phyloP scores from a whole-genome alignment of 176 grass and related monocot species.

The Miscanthus lutarioriparius region DNA sequence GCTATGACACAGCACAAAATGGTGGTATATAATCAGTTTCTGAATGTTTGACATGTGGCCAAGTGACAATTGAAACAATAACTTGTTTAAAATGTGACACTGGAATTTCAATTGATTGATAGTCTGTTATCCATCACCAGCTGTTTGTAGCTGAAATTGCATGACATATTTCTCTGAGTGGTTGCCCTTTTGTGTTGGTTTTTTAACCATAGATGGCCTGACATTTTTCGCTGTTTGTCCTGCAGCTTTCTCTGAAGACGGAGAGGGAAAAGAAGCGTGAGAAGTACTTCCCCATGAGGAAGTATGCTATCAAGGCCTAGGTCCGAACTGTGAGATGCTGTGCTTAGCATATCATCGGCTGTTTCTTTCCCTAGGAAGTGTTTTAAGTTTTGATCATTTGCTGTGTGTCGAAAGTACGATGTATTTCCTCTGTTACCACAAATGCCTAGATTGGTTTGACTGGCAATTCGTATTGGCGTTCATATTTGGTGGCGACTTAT shows the following conservation, averaged over 20 bases:
- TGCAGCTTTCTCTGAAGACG: constrained; percentile 49
- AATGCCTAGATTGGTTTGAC: constrained; percentile 18
- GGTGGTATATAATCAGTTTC: not conserved
- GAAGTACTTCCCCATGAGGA: constrained; percentile 54
- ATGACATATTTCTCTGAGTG: not conserved
- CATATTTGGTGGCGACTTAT: no score
- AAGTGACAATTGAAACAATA: not conserved
- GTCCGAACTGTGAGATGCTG: constrained; percentile 6
- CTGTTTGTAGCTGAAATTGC: not conserved
- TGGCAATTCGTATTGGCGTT: not conserved
- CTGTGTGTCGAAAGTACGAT: constrained; percentile 1
- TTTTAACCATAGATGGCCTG: not conserved
- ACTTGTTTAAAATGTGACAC: not conserved
- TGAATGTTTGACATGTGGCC: not conserved
- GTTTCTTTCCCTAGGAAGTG: constrained; percentile 20
- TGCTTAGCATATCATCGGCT: not conserved
- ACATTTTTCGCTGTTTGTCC: not conserved
- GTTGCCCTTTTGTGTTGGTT: not conserved
- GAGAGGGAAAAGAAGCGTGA: constrained; percentile 54
- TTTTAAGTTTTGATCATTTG: constrained; percentile 21
- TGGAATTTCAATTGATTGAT: not conserved
- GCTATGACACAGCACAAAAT: not conserved
- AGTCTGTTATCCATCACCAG: not conserved
- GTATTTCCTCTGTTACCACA: not conserved
- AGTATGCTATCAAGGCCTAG: constrained; percentile 52